Evolutionary conservation across 495 filamentous ascomycete species (phyloP), one percentile per base, ranked within the genome.

Genomic region (Copromyces sp.): DNA sequence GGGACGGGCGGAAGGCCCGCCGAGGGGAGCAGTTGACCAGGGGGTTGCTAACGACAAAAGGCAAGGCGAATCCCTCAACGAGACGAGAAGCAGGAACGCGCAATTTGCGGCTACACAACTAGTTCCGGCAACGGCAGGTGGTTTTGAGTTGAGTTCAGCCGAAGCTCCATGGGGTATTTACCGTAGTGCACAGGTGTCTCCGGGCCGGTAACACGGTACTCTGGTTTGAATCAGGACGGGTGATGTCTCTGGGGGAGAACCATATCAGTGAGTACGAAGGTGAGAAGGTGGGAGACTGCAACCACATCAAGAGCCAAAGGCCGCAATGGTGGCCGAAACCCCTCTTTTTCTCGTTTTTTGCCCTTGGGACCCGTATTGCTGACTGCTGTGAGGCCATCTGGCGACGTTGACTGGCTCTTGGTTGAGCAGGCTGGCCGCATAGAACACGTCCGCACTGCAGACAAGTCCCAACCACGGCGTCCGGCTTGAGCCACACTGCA

Each of bases 401-500:
- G 53, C 53, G 3, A 37, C 9, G 53, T 35, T 65, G 29, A 65
- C 53, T 65, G 53, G 53, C 32, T 65, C 29, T 65, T 65, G 14
- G 14, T 35, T 17, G 14, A 65, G 24, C 12, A 61, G 24, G 53
- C 11, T 61, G 24, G 53, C 53, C 53, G 32, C 53, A 24, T 16
- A 32, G 53, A 32, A 32, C 24, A 61, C 53, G 24, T 61, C 53
- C 24, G 53, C 24, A 61, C 53, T 61, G 53, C 53, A 61, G 53
- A 65, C 53, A 35, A 24, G 29, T 71, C 59, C 69, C 71, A 75
- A 73, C 73, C 70, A 45, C 68, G 71, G 20, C 40, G 68, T 45
- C 69, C 68, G 44, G 69, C 53, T 69, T 77, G 77, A 75, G 75
- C 73, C 73, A 73, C 75, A 72, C 72, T 68, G 69, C 71, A 74